Evolutionary conservation across 1,284 basidiomycete species (phyloP), one percentile per base, ranked within the genome.

Genomic region (Rhodotorula sp.): DNA sequence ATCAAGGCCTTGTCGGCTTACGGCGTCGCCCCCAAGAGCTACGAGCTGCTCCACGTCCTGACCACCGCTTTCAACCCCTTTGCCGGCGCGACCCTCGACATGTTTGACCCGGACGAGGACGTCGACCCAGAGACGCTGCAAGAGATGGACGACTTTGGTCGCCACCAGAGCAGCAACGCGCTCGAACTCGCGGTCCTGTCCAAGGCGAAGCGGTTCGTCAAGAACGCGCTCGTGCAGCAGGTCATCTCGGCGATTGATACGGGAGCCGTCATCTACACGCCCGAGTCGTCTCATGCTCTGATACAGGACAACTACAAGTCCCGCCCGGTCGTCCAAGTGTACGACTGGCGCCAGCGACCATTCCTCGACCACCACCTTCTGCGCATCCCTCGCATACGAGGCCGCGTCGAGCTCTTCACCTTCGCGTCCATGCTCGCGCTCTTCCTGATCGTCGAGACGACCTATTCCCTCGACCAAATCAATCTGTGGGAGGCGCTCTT

Each of bases 41-140:
- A 92, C 88, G 68, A 77, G 73, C 87, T 90, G 84, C 93, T 87
- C 49, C 89, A 90, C 43, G 83, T 84, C 79, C 87, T 81, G 3
- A 84, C 89, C 56, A 91, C 84, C 58, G 84, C 85, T 75, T 86
- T 84, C 77, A 95, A 82, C 19, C 89, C 91, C 69, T 86, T 84
- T 26, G 87, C 89, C n/a, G 95, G 85, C 5, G 81, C 84, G 19
- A 87, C 87, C 54, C 8, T 38, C 48, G 57, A 57, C 16, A 63
- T 67, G 61, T 78, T 78, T 38, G 56, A 64, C 2, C 60, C 68
- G 16, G 68, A 64, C 28, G 73, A 74, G 21, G 60, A n/a, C 45
- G 62, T 72, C 21, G 66, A 64, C 5, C 55, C 67, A 45, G 65
- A 62, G 1, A 70, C 74, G 48, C 45, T 78, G 34, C 52, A 61